Evolutionary conservation across 805 yeast species (phyloP), one percentile per base, ranked within the genome.

Genomic region (Ogataea philodendri): DNA sequence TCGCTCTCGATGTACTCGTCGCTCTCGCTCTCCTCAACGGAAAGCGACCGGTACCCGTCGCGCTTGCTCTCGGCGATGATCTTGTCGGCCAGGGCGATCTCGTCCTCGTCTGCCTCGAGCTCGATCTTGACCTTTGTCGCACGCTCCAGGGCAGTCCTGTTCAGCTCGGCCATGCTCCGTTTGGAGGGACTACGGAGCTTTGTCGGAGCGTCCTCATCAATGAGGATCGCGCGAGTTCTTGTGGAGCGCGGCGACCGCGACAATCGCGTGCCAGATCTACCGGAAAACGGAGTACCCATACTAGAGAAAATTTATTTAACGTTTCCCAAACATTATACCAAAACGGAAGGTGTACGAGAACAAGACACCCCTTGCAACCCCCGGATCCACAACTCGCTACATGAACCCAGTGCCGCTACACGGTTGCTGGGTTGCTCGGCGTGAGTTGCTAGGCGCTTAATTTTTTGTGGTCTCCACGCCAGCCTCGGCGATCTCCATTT

Each of bases 101-200:
- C 55, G n/a, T 49, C 49, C 5, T 60, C 65, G 18, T 61, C 66
- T 3, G 29, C 33, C 5, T 29, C 27, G 4, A 39, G 18, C 4
- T 28, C 54, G 41, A 53, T 45, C 37, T 59, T 60, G 4, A 63
- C 56, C 15, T 48, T 48, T 15, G 63, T 54, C 0, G 84, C 78
- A 39, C 71, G 54, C 44, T 68, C 67, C 16, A 72, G 52, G 2
- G 84, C 84, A 2, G 74, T 63, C 26, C 55, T 52, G 37, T 76
- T 74, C 25, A 65, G 43, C 6, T 63, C 71, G 1, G 51, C 51
- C 39, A 57, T 46, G 1, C 65, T 41, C 45, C 78, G 45, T 22
- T 57, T 61, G 22, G 32, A 14, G 3, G 78, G 79, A 9, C 75
- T 68, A 13, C 62, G 60, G 8, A 73, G 3, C 74, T 78, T 32